Conservation (phyloP, 805 yeast species). For the Yarrowia yakushimensis region DNA sequence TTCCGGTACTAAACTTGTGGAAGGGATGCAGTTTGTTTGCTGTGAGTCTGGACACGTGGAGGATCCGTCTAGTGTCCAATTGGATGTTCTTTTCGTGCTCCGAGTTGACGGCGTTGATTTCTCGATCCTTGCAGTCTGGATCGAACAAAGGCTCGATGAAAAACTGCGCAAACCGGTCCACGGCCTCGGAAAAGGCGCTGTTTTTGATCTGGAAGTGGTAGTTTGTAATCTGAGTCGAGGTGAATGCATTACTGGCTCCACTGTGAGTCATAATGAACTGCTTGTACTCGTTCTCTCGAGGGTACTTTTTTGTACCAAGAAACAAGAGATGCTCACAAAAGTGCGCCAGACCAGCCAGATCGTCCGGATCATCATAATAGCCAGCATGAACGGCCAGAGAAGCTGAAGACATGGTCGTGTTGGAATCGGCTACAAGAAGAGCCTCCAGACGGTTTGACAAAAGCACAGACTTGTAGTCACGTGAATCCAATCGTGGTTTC, state of each 20-base stretch:
- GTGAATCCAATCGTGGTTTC: conserved; percentile 55
- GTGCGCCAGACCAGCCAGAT: conserved; percentile 80
- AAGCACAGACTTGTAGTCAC: conserved; percentile 63
- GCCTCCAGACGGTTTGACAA: conserved; percentile 68
- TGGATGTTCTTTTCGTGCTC: conserved; percentile 94
- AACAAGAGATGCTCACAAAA: conserved; percentile 80
- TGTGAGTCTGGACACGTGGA: conserved; percentile 74
- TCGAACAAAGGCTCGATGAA: conserved; percentile 79
- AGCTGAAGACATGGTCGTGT: conserved; percentile 61
- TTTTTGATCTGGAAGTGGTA: conserved; percentile 82
- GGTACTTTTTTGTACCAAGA: conserved; percentile 76
- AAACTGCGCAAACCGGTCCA: conserved; percentile 90
- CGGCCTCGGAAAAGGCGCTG: conserved; percentile 74
- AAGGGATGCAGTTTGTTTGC: conserved; percentile 77
- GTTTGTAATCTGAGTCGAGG: conserved; percentile 83
- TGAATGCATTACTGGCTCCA: conserved; percentile 88
- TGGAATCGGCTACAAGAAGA: conserved; percentile 72
- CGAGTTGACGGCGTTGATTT: conserved; percentile 89
- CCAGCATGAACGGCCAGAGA: conserved; percentile 78
- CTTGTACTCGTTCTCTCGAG: conserved; percentile 68
- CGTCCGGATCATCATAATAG: conserved; percentile 70
- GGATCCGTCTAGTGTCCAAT: conserved; percentile 80
- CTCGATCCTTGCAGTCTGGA: conserved; percentile 77
- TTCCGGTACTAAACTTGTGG: conserved; percentile 88
- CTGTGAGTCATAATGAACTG: conserved; percentile 75